Conservation (phyloP, 495 filamentous ascomycete genomes). For the Annulohypoxylon nitens region DNA sequence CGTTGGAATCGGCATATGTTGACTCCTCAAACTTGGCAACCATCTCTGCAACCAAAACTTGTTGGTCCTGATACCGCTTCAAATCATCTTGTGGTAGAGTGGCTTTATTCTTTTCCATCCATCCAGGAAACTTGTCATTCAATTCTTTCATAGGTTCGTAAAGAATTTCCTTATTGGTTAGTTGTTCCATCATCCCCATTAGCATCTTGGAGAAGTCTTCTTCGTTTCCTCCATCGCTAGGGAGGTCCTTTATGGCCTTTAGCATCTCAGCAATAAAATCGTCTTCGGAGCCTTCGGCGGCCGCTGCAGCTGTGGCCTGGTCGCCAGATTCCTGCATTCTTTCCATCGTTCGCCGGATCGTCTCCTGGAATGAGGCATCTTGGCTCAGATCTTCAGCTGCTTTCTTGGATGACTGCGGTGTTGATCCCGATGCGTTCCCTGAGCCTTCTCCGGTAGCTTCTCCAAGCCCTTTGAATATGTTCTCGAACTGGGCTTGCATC, state of each 20-base stretch:
- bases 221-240: conserved; percentile 75
- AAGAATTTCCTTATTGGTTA: conserved; percentile 97
- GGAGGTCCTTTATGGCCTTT: conserved; percentile 79
- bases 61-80: conserved; percentile 84
- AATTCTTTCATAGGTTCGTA: conserved; percentile 99
- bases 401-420: conserved; percentile 46
- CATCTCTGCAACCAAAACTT: conserved; percentile 85
- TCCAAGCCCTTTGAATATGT: conserved; percentile 82
- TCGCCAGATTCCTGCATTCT: conserved; percentile 90
- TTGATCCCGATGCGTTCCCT: conserved; percentile 43
- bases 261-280: conserved; percentile 88
- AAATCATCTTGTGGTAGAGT: conserved; percentile 76
- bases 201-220: conserved; percentile 94
- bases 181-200: conserved; percentile 97
- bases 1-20: conserved; percentile 83
- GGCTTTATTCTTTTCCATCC: conserved; percentile 82
- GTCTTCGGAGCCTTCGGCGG: conserved; percentile 72
- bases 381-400: conserved; percentile 48
- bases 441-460: conserved; percentile 58
- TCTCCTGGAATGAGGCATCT: conserved; percentile 85
- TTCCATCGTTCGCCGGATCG: conserved; percentile 90
- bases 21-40: conserved; percentile 86
- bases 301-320: conserved; percentile 81
- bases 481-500: conserved; percentile 87
- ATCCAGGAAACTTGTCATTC: conserved; percentile 87